phyloP scores from a whole-genome alignment of 73 alveolate species.

The Tetrahymena malaccensis region DNA sequence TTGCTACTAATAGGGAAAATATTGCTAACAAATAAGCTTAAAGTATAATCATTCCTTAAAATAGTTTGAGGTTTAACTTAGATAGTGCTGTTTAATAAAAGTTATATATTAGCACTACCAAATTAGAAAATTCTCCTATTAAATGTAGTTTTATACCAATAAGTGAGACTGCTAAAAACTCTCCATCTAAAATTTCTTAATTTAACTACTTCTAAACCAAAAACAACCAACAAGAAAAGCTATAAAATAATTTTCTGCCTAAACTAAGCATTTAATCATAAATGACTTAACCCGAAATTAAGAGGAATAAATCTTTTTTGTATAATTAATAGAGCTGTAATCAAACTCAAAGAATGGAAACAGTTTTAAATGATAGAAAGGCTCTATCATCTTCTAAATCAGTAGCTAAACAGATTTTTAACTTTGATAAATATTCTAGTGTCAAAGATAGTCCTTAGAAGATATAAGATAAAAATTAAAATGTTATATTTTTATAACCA shows the following conservation, averaged over 20 bases:
- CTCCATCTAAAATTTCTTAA: neutral
- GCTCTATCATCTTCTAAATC: neutral
- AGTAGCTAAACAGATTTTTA: neutral
- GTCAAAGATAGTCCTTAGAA: neutral
- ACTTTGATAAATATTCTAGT: neutral
- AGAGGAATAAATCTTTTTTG: neutral
- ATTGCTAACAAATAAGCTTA: neutral
- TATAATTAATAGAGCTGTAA: neutral
- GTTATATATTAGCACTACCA: neutral
- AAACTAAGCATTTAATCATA: neutral
- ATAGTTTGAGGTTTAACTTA: neutral
- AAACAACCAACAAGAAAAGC: neutral
- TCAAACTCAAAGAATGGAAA: neutral
- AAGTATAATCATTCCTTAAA: neutral
- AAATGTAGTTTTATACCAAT: neutral
- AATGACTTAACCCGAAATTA: too few species aligned
- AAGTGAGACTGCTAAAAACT: neutral
- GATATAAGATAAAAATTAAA: neutral
- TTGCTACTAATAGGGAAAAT: neutral
- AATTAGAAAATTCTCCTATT: neutral
- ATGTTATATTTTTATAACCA: too few species aligned
- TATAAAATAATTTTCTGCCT: neutral
- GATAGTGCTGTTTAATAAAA: neutral
- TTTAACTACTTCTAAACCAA: neutral
- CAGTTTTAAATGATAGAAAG: neutral